Percentiles rank a stretch among this genome's conserved stretches.
Evolutionary conservation across 2,329 filamentous ascomycete species (phyloP).

Genomic region (Teratosphaeria viscida): DNA sequence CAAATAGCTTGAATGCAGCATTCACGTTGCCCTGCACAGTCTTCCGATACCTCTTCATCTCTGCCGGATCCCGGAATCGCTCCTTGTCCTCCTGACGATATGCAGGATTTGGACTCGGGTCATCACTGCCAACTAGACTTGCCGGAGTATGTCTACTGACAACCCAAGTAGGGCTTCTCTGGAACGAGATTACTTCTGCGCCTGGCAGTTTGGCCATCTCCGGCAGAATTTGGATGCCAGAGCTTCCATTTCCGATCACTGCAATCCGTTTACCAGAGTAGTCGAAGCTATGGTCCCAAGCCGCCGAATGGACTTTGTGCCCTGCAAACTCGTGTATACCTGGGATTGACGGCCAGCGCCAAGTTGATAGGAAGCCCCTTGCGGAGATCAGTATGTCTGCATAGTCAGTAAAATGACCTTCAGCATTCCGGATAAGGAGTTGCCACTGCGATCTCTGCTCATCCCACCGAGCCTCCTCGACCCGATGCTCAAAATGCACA

Average conservation of each 20-base stretch:
- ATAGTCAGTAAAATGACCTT: conserved; percentile 16
- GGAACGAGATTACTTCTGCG: conserved; percentile 23
- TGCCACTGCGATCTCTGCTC: conserved; percentile 27
- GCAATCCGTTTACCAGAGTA: conserved; percentile 18
- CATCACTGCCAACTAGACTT: conserved; percentile 5
- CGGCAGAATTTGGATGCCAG: conserved; percentile 31
- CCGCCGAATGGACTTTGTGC: conserved; percentile 24
- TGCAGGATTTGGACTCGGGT: conserved; percentile 12
- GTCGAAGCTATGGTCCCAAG: conserved; percentile 22
- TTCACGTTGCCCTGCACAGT: conserved; percentile 36
- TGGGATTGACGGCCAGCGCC: conserved; percentile 26
- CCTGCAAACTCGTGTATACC: conserved; percentile 27
- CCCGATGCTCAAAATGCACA: conserved; percentile 28
- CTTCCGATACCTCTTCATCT: conserved; percentile 33
- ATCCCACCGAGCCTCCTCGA: conserved; percentile 30
- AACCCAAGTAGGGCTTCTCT: conserved; percentile 30
- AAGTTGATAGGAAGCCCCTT: conserved; percentile 11
- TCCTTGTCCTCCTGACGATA: conserved; percentile 20
- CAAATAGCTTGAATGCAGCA: conserved; percentile 33
- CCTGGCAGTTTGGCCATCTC: conserved; percentile 22
- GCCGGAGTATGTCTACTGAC: conserved; percentile 11
- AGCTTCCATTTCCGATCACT: conserved; percentile 25
- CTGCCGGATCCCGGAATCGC: conserved; percentile 27
- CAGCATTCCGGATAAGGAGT: conserved; percentile 21
- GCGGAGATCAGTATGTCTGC: conserved; percentile 29